Evolutionary conservation across 306 rosid species (phyloP).

Genomic region (Medicago ruthenica): DNA sequence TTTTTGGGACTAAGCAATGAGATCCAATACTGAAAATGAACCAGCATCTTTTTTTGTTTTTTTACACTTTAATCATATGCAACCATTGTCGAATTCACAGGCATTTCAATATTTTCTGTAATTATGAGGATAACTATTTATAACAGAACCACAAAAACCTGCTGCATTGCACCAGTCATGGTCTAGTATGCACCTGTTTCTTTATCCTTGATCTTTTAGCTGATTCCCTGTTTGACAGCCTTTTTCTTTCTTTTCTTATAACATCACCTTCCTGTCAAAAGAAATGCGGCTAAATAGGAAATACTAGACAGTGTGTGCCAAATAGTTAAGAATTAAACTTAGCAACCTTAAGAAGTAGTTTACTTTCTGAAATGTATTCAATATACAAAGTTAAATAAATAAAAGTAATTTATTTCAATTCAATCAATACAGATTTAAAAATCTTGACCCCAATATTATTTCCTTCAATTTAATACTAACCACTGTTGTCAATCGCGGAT

Average conservation of each 20-base stretch:
- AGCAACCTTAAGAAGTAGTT: constrained; percentile 21
- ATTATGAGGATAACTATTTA: constrained; percentile 22
- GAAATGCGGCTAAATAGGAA: constrained; percentile 30
- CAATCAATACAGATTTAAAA: neutral
- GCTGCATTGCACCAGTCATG: neutral
- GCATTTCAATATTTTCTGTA: constrained; percentile 11
- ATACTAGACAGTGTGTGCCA: neutral
- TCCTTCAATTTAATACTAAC: neutral
- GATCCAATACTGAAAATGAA: constrained; percentile 11
- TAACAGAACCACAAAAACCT: constrained; percentile 1
- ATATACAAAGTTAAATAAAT: neutral
- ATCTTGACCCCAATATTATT: neutral
- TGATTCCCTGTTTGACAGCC: constrained; percentile 64
- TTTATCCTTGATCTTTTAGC: constrained; percentile 67
- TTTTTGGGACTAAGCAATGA: neutral
- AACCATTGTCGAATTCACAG: neutral
- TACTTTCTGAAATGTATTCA: constrained; percentile 26
- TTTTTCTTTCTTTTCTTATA: constrained; percentile 58
- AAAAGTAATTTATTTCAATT: neutral
- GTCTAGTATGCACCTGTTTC: constrained; percentile 53
- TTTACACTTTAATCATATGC: constrained; percentile 18
- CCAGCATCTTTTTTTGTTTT: neutral
- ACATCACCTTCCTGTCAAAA: constrained; percentile 58
- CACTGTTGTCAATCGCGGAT: neutral
- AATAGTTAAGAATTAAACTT: constrained; percentile 17